These are phyloP conservation scores for Bodo saltans DNA, from an alignment of 78 protist species.

Conservation along the genomic window DNA sequence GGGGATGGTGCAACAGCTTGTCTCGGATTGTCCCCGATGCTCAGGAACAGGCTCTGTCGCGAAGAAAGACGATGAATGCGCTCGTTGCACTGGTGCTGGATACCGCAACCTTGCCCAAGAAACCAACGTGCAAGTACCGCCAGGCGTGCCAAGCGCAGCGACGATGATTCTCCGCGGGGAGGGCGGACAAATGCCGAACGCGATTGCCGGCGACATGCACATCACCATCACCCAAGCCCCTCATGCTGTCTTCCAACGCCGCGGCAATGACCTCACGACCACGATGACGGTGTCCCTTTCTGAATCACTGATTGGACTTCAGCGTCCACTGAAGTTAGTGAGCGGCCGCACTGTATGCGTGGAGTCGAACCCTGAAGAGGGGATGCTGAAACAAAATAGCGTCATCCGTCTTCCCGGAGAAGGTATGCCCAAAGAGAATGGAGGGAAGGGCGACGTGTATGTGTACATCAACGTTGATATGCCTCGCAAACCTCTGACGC, in stretches of 20 bases:
- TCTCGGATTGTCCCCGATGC: conserved; percentile 65
- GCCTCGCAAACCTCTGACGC: not conserved
- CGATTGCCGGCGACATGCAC: conserved; percentile 16
- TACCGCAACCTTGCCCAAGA: not conserved
- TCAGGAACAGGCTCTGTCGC: conserved; percentile 74
- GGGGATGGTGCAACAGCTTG: conserved; percentile 83
- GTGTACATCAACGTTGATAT: not conserved
- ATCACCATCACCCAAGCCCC: not conserved
- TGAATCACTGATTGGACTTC: conserved; percentile 15
- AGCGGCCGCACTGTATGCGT: not conserved
- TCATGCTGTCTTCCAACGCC: not conserved
- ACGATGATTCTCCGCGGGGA: not conserved
- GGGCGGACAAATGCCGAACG: conserved; percentile 29
- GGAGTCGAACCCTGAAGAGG: not conserved
- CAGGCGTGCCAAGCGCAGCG: conserved; percentile 33
- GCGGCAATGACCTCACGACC: conserved; percentile 1
- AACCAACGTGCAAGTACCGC: not conserved
- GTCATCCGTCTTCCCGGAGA: not conserved
- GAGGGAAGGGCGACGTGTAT: not conserved
- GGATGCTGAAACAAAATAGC: not conserved
- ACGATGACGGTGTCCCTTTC: not conserved
- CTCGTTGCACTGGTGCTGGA: conserved; percentile 70
- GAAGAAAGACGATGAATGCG: conserved; percentile 65
- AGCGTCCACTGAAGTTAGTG: not conserved
- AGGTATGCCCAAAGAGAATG: not conserved